Conservation (phyloP, 257 asterid genomes). For the Echium plantagineum region DNA sequence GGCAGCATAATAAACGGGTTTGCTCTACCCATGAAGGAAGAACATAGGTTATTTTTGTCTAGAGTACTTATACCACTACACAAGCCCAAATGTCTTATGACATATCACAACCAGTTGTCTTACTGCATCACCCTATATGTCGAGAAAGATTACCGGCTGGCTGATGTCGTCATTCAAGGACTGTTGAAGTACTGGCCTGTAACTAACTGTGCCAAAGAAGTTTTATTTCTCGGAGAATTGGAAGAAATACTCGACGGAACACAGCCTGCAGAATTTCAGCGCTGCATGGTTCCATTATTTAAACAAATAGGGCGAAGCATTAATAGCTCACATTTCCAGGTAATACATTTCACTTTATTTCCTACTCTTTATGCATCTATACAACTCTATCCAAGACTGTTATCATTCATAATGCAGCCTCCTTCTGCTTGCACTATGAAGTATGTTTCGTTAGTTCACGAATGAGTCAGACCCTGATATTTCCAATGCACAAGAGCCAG, state of each 20-base stretch:
- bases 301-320: slow-evolving; percentile 25
- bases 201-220: slow-evolving; percentile 23
- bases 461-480: no score
- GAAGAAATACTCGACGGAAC: slow-evolving; percentile 26
- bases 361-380: no score
- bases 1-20: slow-evolving; percentile 27
- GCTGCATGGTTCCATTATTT: slow-evolving; percentile 25
- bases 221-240: slow-evolving; percentile 21
- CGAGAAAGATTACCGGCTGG: slow-evolving; percentile 21
- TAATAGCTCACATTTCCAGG: slow-evolving; percentile 28
- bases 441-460: no score
- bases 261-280: slow-evolving; percentile 23
- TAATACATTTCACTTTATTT: neutral
- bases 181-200: slow-evolving; percentile 26
- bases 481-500: no score
- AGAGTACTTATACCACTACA: slow-evolving; percentile 23
- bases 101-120: slow-evolving; percentile 21
- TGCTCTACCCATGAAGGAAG: slow-evolving; percentile 28
- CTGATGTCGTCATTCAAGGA: slow-evolving; percentile 21
- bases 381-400: no score
- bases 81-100: slow-evolving; percentile 16
- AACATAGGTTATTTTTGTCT: slow-evolving; percentile 21
- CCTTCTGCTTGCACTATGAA: no score
- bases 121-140: slow-evolving; percentile 20
- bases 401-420: no score